Percentiles rank a stretch among this genome's conserved stretches.
Conservation (phyloP, 2,329 filamentous ascomycete genomes). For the Trematosphaeria pertusa region DNA sequence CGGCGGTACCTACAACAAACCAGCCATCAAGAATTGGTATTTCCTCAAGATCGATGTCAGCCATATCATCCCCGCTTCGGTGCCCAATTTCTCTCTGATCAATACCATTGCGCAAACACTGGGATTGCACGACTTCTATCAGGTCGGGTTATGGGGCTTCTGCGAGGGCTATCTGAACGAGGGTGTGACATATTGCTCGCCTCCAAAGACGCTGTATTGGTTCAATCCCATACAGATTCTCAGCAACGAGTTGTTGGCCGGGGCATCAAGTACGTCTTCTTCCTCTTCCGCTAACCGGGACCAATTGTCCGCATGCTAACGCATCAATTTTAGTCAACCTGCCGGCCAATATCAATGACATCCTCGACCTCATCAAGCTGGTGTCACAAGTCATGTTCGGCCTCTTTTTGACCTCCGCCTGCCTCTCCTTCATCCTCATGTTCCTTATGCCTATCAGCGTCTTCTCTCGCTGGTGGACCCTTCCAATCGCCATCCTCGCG, state of each 20-base stretch:
- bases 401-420: constrained; percentile 76
- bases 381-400: constrained; percentile 88
- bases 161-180: constrained; percentile 83
- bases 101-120: constrained; percentile 87
- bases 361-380: constrained; percentile 75
- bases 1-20: constrained; percentile 71
- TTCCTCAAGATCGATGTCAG: constrained; percentile 86
- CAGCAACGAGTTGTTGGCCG: constrained; percentile 77
- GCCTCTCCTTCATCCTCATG: constrained; percentile 75
- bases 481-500: constrained; percentile 72
- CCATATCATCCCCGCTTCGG: constrained; percentile 76
- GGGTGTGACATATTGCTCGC: constrained; percentile 79
- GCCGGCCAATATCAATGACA: constrained; percentile 73
- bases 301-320: constrained; percentile 8
- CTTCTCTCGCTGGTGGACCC: constrained; percentile 62
- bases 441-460: constrained; percentile 65
- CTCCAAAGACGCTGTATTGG: constrained; percentile 76
- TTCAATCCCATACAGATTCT: constrained; percentile 90
- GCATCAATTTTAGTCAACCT: constrained; percentile 74
- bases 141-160: constrained; percentile 89
- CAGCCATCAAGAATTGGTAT: constrained; percentile 73
- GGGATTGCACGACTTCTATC: constrained; percentile 93
- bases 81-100: constrained; percentile 76
- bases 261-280: constrained; percentile 70
- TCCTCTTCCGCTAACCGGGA: not conserved